Evolutionary conservation across 2,329 filamentous ascomycete genomes (phyloP), one percentile per base, ranked within the genome.

Genomic region (Tricladium varicosporioides): DNA sequence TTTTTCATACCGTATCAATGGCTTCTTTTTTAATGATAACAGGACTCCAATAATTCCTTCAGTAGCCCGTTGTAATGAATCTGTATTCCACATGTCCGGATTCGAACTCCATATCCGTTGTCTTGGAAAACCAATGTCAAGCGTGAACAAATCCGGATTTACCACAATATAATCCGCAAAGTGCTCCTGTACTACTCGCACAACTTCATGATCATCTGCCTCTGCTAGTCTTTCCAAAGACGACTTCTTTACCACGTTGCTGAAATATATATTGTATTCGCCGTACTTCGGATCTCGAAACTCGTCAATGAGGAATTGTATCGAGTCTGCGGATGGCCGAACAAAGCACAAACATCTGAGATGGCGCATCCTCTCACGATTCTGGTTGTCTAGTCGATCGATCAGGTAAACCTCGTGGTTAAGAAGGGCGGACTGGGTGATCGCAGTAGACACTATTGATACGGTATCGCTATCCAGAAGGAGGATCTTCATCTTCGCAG

Each of bases 321-420:
- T 92, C 5, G 93, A 95, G 65, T 95, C 91, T 11, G 93, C 83
- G 0, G 93, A 96, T 7, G 94, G 94, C 43, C 95, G 87, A 48
- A 99, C 83, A 65, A 99, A 93, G 71, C 92, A 97, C 27, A 97
- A 77, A 72, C 94, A 99, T 52, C 92, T 86, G 52, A 99, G 80
- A 77, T 99, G 94, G 60, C 94, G 88, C 94, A 99, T 97, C 80
- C 96, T 97, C 76, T 99, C 95, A 48, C 94, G 85, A 61, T 86
- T 86, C 58, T 83, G 78, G 67, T 97, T 97, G 71, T 97, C 94
- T 56, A 99, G 78, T 58, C 94, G 91, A 74, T 99, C 94, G 69
- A 95, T 97, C 60, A 99, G 89, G 75, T 97, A 99, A 65, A 99
- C 90, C 76, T 97, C 93, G 76, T 99, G 92, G 70, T 91, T 96